Conservation (phyloP, 345 rosid species). For the Lenwebbia sp. region DNA sequence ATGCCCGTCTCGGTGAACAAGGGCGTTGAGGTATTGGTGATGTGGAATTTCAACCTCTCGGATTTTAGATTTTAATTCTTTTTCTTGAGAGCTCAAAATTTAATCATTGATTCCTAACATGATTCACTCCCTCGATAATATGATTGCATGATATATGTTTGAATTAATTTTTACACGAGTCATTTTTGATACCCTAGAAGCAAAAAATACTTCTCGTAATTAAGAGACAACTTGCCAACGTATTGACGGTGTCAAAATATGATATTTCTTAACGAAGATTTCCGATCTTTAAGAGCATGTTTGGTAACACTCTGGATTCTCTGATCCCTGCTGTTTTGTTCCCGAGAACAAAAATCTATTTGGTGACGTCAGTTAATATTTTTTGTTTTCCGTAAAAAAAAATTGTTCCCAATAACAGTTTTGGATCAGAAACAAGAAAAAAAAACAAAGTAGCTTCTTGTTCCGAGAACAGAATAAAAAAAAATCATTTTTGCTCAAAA, state of each 20-base stretch:
- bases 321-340: too few relatives aligned
- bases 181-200: neutral
- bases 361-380: neutral
- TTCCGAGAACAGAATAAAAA: too few relatives aligned
- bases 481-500: too few relatives aligned
- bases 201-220: neutral
- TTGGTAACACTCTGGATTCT: too few relatives aligned
- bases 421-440: too few relatives aligned
- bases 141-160: neutral
- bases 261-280: neutral
- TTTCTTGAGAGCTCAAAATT: neutral
- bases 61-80: neutral
- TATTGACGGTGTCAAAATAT: neutral
- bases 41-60: neutral
- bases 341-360: too few relatives aligned
- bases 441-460: too few relatives aligned
- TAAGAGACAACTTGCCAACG: too few relatives aligned
- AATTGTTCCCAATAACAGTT: too few relatives aligned
- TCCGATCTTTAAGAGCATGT: neutral
- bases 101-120: neutral
- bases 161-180: neutral
- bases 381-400: too few relatives aligned
- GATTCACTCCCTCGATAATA: neutral
- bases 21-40: neutral
- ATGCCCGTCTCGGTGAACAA: neutral